phyloP scores from a whole-genome alignment of 2,329 filamentous ascomycete genomes.

The Cytospora piceicola region DNA sequence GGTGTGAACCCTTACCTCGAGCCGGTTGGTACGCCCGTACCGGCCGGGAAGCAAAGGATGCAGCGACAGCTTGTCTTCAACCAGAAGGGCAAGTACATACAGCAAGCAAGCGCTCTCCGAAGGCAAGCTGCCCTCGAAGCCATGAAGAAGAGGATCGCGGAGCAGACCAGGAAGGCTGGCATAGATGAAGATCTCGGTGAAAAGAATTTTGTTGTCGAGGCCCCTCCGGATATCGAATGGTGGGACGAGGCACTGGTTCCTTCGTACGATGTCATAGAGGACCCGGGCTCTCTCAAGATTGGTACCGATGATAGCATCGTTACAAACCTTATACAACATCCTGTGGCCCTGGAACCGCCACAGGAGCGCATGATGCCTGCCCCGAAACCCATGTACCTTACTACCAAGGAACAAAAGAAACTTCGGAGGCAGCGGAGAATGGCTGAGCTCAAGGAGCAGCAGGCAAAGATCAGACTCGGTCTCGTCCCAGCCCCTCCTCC shows the following conservation, averaged over 20 bases:
- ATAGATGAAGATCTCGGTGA: slow-evolving; percentile 91
- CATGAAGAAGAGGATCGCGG: slow-evolving; percentile 92
- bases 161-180: slow-evolving; percentile 83
- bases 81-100: slow-evolving; percentile 95
- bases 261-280: slow-evolving; percentile 72
- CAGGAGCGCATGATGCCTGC: slow-evolving; percentile 81
- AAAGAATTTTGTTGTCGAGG: slow-evolving; percentile 83
- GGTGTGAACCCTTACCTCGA: slow-evolving; percentile 82
- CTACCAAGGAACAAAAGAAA: slow-evolving; percentile 88
- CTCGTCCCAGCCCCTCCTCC: slow-evolving; percentile 88
- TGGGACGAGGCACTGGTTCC: slow-evolving; percentile 91
- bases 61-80: slow-evolving; percentile 86
- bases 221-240: slow-evolving; percentile 91
- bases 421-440: slow-evolving; percentile 86
- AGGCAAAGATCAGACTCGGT: slow-evolving; percentile 92
- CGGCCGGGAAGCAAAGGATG: slow-evolving; percentile 65
- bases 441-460: slow-evolving; percentile 92
- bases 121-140: slow-evolving; percentile 87
- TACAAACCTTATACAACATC: slow-evolving; percentile 90
- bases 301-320: slow-evolving; percentile 81
- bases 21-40: slow-evolving; percentile 68
- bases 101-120: slow-evolving; percentile 86
- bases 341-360: slow-evolving; percentile 85
- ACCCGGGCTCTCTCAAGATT: slow-evolving; percentile 71
- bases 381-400: slow-evolving; percentile 90